Conservation (phyloP, 1,284 basidiomycete genomes). For the Volvariella surrecta region DNA sequence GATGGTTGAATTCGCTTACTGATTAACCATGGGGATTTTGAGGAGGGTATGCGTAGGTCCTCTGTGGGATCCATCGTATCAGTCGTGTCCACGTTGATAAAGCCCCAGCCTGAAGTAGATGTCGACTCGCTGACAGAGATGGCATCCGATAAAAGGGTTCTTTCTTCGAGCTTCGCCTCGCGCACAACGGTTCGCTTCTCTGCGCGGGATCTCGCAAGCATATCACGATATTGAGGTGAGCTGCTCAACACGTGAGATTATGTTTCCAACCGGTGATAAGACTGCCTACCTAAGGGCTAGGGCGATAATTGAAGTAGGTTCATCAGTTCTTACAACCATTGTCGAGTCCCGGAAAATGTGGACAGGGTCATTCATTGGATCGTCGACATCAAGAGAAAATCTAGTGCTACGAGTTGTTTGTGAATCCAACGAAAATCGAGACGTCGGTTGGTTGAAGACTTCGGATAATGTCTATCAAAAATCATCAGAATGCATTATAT, state of each 20-base stretch:
- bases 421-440: neutral
- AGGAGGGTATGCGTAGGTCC: slow-evolving; percentile 67
- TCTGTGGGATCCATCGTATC: slow-evolving; percentile 66
- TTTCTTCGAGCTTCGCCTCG: slow-evolving; percentile 60
- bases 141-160: slow-evolving; percentile 82
- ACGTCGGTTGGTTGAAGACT: no score
- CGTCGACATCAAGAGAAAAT: slow-evolving; percentile 47
- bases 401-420: slow-evolving; percentile 11
- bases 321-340: slow-evolving; percentile 94
- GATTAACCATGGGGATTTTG: slow-evolving; percentile 72
- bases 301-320: slow-evolving; percentile 97
- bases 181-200: slow-evolving; percentile 56
- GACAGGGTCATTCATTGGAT: slow-evolving; percentile 69
- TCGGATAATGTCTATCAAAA: no score
- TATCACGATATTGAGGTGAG: slow-evolving; percentile 83
- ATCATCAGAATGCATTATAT: slow-evolving; percentile 19
- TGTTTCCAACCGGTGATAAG: slow-evolving; percentile 39
- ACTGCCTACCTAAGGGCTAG: slow-evolving; percentile 76
- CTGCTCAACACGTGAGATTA: slow-evolving; percentile 26
- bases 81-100: slow-evolving; percentile 67
- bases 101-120: slow-evolving; percentile 66
- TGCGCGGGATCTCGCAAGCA: slow-evolving; percentile 66
- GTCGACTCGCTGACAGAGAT: slow-evolving; percentile 69
- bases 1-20: slow-evolving; percentile 35
- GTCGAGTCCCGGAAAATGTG: slow-evolving; percentile 94